Base-by-base conservation (phyloP, 208 protist species). In the Dictyostelium gargantuum region DNA sequence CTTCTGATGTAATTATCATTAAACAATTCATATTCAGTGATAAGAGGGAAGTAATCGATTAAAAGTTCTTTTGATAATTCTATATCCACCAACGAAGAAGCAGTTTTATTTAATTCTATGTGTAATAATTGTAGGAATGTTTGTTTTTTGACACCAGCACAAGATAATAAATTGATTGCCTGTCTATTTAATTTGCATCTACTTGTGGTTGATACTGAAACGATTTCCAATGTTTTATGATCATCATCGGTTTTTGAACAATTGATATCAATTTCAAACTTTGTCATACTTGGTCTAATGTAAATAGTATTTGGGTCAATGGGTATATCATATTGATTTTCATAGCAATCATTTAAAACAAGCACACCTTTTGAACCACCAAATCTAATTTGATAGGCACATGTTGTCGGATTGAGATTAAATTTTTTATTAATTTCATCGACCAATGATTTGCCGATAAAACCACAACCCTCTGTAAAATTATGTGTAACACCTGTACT, bases 331-430 rank as follows among this genome's bases (percentile, higher is more conserved):
- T n/a, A n/a, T n/a, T n/a, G n/a, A 11, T n/a, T 72, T 42, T n/a
- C 70, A n/a, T n/a, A n/a, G n/a, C n/a, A n/a, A n/a, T n/a, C n/a
- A 77, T 92, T 50, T 21, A 92, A 29, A 5, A 58, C 44, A 1
- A 92, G 2, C 15, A 92, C 86, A 54, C 86, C 86, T 42, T 92
- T 92, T 29, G 72, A 84, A 17, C 86, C 86, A 63, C 86, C 75
- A 29, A 75, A 42, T 66, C 86, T 58, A 40, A 92, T 58, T 52
- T 92, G 86, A 32, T 52, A 77, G 0, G 75, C 46, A 54, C 74
- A 75, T 21, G 86, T 77, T 15, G 3, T 6, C n/a, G 79, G 42
- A 0, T 2, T 35, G 1, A 35, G 46, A 5, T 35, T 11, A 21
- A 23, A 4, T 23, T 29, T 1, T 6, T 38, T 23, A 15, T 50